These are phyloP conservation scores for Capronia americana DNA, from an alignment of 2,329 filamentous ascomycete species.

Conservation along the genomic window DNA sequence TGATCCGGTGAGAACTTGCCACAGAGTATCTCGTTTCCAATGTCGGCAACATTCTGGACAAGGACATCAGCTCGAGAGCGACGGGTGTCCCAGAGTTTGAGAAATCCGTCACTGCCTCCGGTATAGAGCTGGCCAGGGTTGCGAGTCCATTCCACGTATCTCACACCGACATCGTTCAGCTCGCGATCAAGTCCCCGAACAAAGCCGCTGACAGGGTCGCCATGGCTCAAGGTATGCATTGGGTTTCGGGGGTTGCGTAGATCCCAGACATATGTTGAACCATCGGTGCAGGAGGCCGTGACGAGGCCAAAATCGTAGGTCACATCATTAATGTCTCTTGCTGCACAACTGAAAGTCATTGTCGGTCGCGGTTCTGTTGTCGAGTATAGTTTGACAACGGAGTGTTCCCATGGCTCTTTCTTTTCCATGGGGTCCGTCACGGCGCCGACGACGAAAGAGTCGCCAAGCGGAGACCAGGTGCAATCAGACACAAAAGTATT, in stretches of 20 bases:
- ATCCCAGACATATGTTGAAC: constrained; percentile 67
- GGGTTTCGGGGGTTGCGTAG: constrained; percentile 53
- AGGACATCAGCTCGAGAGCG: constrained; percentile 58
- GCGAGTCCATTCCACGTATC: constrained; percentile 64
- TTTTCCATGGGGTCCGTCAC: constrained; percentile 41
- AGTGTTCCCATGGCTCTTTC: constrained; percentile 47
- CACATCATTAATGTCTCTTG: constrained; percentile 67
- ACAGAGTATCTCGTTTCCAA: constrained; percentile 63
- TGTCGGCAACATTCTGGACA: constrained; percentile 56
- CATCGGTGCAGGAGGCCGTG: constrained; percentile 66
- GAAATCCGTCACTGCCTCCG: constrained; percentile 65
- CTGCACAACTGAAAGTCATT: constrained; percentile 62
- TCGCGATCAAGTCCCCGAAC: constrained; percentile 51
- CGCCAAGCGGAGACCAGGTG: constrained; percentile 60
- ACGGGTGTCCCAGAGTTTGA: constrained; percentile 67
- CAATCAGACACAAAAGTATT: constrained; percentile 65
- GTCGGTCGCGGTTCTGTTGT: constrained; percentile 46
- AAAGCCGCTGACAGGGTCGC: constrained; percentile 57
- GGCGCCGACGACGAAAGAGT: constrained; percentile 60
- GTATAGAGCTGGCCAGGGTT: constrained; percentile 61
- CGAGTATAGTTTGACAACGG: constrained; percentile 61
- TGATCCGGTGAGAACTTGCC: constrained; percentile 64
- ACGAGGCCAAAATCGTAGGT: constrained; percentile 60
- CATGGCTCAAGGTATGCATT: constrained; percentile 60
- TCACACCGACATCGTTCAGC: constrained; percentile 63